Evolutionary conservation across 805 yeast species (phyloP).

Genomic region (Cyberlindnera bimundalis): DNA sequence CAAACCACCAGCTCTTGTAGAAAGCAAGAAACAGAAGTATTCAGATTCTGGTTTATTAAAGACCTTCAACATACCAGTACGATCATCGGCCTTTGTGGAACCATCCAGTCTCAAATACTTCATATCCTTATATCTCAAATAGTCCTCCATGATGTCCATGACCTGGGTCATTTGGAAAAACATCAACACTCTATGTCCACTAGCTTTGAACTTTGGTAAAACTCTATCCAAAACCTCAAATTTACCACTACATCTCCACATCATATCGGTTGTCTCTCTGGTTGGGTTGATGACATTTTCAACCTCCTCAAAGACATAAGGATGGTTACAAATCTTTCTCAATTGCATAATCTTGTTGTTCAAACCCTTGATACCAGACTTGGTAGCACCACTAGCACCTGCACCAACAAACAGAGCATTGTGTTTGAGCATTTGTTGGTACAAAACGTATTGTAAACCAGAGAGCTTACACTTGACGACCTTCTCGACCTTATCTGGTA

Average conservation of each 20-base stretch:
- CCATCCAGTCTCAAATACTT: conserved; percentile 80
- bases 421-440: conserved; percentile 74
- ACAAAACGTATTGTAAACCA: conserved; percentile 64
- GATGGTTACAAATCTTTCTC: conserved; percentile 83
- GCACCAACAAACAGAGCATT: conserved; percentile 67
- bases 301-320: conserved; percentile 81
- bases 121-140: conserved; percentile 59
- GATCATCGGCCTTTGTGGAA: conserved; percentile 78
- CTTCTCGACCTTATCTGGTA: conserved; percentile 81
- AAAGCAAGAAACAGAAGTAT: conserved; percentile 71
- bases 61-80: conserved; percentile 67
- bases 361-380: conserved; percentile 63
- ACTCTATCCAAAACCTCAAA: conserved; percentile 75
- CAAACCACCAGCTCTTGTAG: conserved; percentile 88
- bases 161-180: conserved; percentile 89
- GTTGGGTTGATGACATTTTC: conserved; percentile 67
- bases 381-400: conserved; percentile 50
- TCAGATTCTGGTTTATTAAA: conserved; percentile 77
- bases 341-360: conserved; percentile 84
- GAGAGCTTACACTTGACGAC: conserved; percentile 78
- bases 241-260: conserved; percentile 79
- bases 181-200: conserved; percentile 76
- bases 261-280: conserved; percentile 56
- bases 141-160: conserved; percentile 89
- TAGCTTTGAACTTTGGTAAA: conserved; percentile 67